phyloP scores from a whole-genome alignment of 2,329 filamentous ascomycete genomes.

The Aspergillus sp. region DNA sequence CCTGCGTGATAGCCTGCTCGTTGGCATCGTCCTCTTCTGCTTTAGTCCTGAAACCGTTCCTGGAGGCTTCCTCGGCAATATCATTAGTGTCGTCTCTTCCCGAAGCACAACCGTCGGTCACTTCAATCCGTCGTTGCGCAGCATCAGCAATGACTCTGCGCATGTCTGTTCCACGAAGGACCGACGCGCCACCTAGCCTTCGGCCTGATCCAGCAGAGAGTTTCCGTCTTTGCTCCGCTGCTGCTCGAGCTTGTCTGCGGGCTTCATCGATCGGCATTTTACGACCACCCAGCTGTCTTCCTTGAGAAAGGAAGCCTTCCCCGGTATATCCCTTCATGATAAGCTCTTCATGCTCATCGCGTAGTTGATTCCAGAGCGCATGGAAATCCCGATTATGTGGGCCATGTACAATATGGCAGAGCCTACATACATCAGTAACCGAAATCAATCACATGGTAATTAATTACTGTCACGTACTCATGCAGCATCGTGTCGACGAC shows the following conservation, averaged over 20 bases:
- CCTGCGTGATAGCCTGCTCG: slow-evolving; percentile 75
- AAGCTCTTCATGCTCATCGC: slow-evolving; percentile 73
- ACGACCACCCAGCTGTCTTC: slow-evolving; percentile 62
- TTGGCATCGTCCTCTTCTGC: slow-evolving; percentile 86
- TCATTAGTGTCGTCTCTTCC: slow-evolving; percentile 58
- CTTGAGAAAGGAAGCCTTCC: slow-evolving; percentile 74
- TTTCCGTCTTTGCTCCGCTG: slow-evolving; percentile 61
- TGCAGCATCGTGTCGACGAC: slow-evolving; percentile 89
- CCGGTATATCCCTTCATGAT: slow-evolving; percentile 78
- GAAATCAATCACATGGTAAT: not conserved
- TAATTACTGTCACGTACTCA: slow-evolving; percentile 45
- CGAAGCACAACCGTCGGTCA: slow-evolving; percentile 67
- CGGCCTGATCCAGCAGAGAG: slow-evolving; percentile 58
- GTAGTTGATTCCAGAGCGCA: slow-evolving; percentile 77
- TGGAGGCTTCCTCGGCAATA: slow-evolving; percentile 58
- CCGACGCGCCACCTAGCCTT: slow-evolving; percentile 58
- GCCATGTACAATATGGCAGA: slow-evolving; percentile 78
- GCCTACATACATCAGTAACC: slow-evolving; percentile 28
- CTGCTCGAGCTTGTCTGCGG: slow-evolving; percentile 61
- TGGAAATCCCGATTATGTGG: slow-evolving; percentile 79
- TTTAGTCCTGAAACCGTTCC: slow-evolving; percentile 69
- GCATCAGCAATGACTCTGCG: slow-evolving; percentile 64
- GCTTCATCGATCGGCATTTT: slow-evolving; percentile 63
- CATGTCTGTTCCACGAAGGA: slow-evolving; percentile 57
- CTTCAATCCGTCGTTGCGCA: slow-evolving; percentile 58